Base-by-base conservation (phyloP, 2,329 filamentous ascomycete species). In the Nemania sp. region DNA sequence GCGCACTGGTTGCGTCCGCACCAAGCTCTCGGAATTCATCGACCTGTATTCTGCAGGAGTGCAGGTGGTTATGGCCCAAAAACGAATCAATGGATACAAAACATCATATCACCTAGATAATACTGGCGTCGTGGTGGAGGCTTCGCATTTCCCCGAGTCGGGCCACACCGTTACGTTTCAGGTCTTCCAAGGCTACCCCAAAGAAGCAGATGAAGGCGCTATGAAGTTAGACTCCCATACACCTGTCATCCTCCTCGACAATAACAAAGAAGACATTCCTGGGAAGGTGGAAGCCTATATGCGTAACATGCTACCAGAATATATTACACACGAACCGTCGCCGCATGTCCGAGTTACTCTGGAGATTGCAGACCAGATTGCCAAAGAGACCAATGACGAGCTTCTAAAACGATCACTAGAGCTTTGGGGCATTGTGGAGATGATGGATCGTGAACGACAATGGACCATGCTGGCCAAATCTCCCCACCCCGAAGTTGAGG, bases 401-500 rank as follows among this genome's bases (percentile, higher is more conserved):
- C 79, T 89, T 13, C 79, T 91, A 6, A 83, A 83, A 61, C 84
- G 87, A 66, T 86, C 88, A 1, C 81, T 91, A 4, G 88, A 91
- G 75, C 82, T 91, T 1, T 91, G 89, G 89, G 86, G 87, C 0
- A 82, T 89, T 5, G 88, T 90, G 4, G 88, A 91, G 75, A 87
- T 89, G 53, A 87, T 90, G 66, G 88, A 90, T 75, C 85, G 87
- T 56, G 88, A 90, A 75, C 82, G 88, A 3, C 85, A 88, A 69
- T 91, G 89, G 89, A 83, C 80, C 38, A 87, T 89, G 70, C 76
- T 84, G 3, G 83, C 86, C 65, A 84, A 83, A 69, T 81, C 82
- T 5, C 80, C 81, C 13, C 77, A 79, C 0, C 77, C 82, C 15
- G 80, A 79, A 5, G 78, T 81, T 38, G 78, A 82, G 20, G 79